Conservation (phyloP, 257 asterid genomes). For the Rauvolfia tetraphylla region DNA sequence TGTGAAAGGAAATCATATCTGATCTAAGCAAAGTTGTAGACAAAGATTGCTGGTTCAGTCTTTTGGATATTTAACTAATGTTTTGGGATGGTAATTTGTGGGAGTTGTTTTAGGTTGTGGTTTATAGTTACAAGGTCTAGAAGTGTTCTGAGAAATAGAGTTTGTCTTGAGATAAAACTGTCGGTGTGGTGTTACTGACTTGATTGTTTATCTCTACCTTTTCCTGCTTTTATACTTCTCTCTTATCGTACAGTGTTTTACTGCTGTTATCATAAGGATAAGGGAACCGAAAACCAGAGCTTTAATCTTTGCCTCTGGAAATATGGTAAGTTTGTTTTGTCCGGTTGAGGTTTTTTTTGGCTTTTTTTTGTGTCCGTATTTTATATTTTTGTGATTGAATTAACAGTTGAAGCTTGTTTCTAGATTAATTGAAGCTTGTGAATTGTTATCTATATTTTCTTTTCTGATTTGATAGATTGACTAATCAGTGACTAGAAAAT, state of each 20-base stretch:
- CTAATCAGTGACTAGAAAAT: too few relatives aligned
- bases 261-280: conserved; percentile 46
- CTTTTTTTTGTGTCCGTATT: neutral
- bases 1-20: neutral
- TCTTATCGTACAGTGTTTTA: conserved; percentile 30
- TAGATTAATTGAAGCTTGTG: neutral
- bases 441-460: neutral
- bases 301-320: conserved; percentile 42
- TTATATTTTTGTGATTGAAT: too few relatives aligned
- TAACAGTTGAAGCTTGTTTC: neutral
- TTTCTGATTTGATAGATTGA: too few relatives aligned
- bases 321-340: conserved; percentile 32
- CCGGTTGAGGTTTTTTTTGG: too few relatives aligned
- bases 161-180: neutral
- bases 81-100: neutral
- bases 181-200: neutral
- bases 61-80: neutral
- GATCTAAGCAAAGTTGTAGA: neutral
- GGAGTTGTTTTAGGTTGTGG: neutral
- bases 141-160: neutral
- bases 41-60: neutral
- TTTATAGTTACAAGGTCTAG: neutral
- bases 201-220: neutral
- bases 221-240: neutral
- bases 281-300: conserved; percentile 50